These are phyloP conservation scores for Zygoascus bituminiphila DNA, from an alignment of 805 yeast species.

Conservation along the genomic window DNA sequence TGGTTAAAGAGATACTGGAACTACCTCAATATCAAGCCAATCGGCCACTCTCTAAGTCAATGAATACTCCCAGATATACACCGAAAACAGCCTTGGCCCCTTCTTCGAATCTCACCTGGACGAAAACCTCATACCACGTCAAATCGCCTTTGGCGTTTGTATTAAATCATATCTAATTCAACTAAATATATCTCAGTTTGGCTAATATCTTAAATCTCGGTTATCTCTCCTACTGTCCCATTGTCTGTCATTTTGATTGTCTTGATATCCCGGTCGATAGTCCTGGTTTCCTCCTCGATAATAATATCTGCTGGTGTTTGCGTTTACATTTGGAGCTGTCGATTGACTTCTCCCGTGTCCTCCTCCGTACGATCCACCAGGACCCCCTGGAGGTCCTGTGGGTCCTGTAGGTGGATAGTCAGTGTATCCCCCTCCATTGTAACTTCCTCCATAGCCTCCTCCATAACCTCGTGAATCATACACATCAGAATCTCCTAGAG, in stretches of 20 bases:
- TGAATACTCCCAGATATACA: too few species aligned
- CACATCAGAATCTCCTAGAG: background rate
- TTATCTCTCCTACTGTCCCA: too few species aligned
- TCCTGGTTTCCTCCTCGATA: background rate
- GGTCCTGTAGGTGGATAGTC: background rate
- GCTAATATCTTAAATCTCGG: too few species aligned
- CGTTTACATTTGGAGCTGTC: background rate
- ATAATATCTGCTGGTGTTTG: background rate
- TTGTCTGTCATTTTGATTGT: background rate
- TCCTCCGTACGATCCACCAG: background rate
- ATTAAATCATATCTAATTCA: too few species aligned
- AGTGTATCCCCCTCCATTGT: background rate
- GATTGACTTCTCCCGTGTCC: background rate
- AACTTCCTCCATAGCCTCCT: background rate
- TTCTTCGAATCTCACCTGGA: too few species aligned
- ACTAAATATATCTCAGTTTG: too few species aligned
- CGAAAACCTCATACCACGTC: too few species aligned
- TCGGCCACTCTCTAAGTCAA: too few species aligned
- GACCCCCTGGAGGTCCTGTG: background rate
- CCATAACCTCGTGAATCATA: background rate
- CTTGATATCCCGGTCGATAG: background rate
- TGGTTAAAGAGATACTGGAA: too few species aligned
- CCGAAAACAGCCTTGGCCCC: too few species aligned
- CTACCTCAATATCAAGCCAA: too few species aligned
- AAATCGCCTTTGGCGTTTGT: too few species aligned